A percentile compares a stretch with the other conserved stretches of the same genome.
These are phyloP conservation scores for Sphaerulina vaccinii DNA, from an alignment of 2,329 filamentous ascomycete genomes.

Conservation along the genomic window DNA sequence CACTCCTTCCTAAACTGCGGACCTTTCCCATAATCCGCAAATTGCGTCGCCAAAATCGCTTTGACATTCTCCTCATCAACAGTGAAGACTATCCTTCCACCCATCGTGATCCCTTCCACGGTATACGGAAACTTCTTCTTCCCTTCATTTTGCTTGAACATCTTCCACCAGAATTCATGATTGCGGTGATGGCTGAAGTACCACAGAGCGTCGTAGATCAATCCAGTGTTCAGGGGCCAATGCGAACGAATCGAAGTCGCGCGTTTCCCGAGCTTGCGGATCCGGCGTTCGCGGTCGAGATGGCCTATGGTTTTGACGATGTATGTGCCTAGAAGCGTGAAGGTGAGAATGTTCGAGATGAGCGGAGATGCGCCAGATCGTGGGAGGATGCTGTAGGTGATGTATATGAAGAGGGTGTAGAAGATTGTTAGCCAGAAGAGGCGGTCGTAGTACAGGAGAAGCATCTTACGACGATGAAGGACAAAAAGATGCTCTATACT, in stretches of 20 bases:
- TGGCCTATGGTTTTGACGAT: constrained; percentile 23
- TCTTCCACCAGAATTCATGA: constrained; percentile 59
- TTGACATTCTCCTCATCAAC: constrained; percentile 88
- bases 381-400: not conserved
- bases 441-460: constrained; percentile 14
- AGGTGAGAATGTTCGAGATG: constrained; percentile 9
- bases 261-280: constrained; percentile 44
- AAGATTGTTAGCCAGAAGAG: constrained; percentile 16
- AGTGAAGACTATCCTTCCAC: constrained; percentile 68
- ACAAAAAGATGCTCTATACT: no score
- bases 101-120: constrained; percentile 57
- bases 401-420: constrained; percentile 18
- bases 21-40: constrained; percentile 81
- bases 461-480: no score
- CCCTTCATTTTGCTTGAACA: constrained; percentile 46
- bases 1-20: constrained; percentile 71
- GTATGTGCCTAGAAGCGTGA: constrained; percentile 15
- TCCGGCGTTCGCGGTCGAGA: constrained; percentile 38
- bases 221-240: constrained; percentile 58
- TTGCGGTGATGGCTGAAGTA: constrained; percentile 52
- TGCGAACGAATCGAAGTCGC: constrained; percentile 44
- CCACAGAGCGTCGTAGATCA: constrained; percentile 58
- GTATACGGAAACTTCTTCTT: constrained; percentile 52
- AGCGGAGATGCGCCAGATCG: not conserved
- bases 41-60: constrained; percentile 83